Base-by-base conservation (phyloP, 305 asterid species). In the Solanum hybrid region DNA sequence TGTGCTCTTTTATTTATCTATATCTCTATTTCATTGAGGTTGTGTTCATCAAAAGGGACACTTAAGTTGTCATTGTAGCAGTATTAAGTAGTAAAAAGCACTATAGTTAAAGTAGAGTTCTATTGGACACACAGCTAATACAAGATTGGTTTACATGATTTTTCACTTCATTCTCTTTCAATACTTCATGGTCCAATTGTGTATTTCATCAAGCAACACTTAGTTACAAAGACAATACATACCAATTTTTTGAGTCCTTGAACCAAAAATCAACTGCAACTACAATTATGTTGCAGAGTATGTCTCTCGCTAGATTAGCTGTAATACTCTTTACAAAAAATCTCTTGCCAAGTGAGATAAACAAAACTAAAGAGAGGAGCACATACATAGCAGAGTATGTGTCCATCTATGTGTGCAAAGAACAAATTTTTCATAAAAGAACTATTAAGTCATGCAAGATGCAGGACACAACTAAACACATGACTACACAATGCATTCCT, bases 261-360 rank as follows among this genome's bases (percentile, higher is more conserved):
- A 90, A 91, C 41, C 93, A 93, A 90, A 95, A 96, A 82, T 94
- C 93, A 38, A 96, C 94, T 41, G 95, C 93, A 91, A 95, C 95
- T n/a, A 93, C 93, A 9, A 96, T 94, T 82, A 97, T 70, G 92
- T 93, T 97, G 51, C 51, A 39, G 51, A 39, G 51, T 39, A 39
- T 39, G 51, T 39, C 51, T 39, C 51, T 39, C 51, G 51, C 14
- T 39, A 39, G 51, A 11, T 39, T 39, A 39, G 51, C 51, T 3
- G 14, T 39, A 39, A 39, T 39, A 39, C 87, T 38, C 34, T 14
- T 38, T 27, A 39, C 22, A 39, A 26, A 31, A 76, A 76, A 39
- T 39, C 70, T 38, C 14, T 39, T 5, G 8, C 61, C 9, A 39
- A 81, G 14, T 39, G 36, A 81, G 7, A 41, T 37, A 37, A 80